A percentile compares a stretch with the other conserved stretches of the same genome.
Conservation (phyloP, 352 stramenopile genomes). For the Phytophthora macrochlamydospora region DNA sequence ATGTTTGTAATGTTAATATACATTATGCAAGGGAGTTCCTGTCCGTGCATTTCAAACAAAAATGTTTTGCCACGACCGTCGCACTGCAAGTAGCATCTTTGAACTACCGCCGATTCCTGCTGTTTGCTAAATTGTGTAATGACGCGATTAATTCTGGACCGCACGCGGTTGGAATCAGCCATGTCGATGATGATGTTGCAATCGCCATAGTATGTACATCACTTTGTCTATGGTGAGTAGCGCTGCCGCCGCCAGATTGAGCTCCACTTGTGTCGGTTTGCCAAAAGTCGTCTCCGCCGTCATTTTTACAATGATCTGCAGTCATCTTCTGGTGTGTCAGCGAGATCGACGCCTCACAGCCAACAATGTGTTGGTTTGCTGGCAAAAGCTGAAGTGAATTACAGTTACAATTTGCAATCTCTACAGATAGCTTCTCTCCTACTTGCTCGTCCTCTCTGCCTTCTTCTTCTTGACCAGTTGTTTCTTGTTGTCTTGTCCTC, state of each 20-base stretch:
- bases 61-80: slow-evolving; percentile 78
- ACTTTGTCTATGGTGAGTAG: slow-evolving; percentile 67
- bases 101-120: slow-evolving; percentile 54
- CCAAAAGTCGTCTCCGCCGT: slow-evolving; percentile 77
- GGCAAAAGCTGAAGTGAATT: no score
- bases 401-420: no score
- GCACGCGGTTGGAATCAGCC: slow-evolving; percentile 78
- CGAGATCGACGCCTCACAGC: no score
- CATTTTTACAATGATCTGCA: no score
- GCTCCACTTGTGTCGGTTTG: slow-evolving; percentile 57
- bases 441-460: no score
- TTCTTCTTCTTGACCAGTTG: no score
- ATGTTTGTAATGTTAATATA: slow-evolving; percentile 53
- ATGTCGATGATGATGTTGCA: slow-evolving; percentile 81
- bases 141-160: slow-evolving; percentile 85
- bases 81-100: slow-evolving; percentile 73
- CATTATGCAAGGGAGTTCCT: slow-evolving; percentile 51
- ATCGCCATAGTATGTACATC: slow-evolving; percentile 74
- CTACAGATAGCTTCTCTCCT: no score
- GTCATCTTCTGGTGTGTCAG: no score
- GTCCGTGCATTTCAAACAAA: slow-evolving; percentile 74
- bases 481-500: no score
- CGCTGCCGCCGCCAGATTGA: slow-evolving; percentile 53
- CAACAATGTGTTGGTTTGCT: no score
- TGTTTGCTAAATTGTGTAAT: slow-evolving; percentile 82